Evolutionary conservation across 2,329 filamentous ascomycete species (phyloP).

Genomic region (Ceratocystis eucalypticola): DNA sequence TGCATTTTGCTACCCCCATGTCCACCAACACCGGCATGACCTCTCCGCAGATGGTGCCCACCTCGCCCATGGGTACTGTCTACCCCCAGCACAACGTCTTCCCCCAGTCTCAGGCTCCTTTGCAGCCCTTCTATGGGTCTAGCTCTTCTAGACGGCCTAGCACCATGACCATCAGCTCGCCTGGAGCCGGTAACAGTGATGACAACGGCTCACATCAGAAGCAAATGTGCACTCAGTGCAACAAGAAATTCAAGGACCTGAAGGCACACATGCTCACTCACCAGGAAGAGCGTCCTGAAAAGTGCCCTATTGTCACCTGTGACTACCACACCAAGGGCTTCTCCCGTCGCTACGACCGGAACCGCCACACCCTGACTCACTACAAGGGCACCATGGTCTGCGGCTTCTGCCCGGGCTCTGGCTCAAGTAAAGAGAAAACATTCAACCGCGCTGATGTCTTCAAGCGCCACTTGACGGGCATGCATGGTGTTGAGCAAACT

Average conservation of each 20-base stretch:
- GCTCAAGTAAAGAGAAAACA: slow-evolving; percentile 80
- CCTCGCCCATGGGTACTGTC: slow-evolving; percentile 10
- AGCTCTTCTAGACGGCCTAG: slow-evolving; percentile 35
- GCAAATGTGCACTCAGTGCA: slow-evolving; percentile 59
- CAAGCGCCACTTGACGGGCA: slow-evolving; percentile 81
- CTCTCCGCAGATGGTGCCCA: slow-evolving; percentile 15
- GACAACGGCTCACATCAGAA: slow-evolving; percentile 50
- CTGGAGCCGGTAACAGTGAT: slow-evolving; percentile 42
- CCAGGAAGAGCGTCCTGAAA: slow-evolving; percentile 79
- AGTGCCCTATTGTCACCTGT: slow-evolving; percentile 84
- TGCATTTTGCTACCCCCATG: slow-evolving; percentile 4
- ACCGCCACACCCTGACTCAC: slow-evolving; percentile 82
- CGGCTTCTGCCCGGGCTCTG: slow-evolving; percentile 81
- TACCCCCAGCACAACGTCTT: slow-evolving; percentile 9
- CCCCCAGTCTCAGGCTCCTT: neutral
- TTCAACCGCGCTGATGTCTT: slow-evolving; percentile 95
- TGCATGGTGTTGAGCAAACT: slow-evolving; percentile 86
- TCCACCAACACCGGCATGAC: slow-evolving; percentile 6
- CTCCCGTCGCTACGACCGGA: slow-evolving; percentile 92
- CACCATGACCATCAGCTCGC: slow-evolving; percentile 7
- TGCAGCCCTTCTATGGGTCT: slow-evolving; percentile 22
- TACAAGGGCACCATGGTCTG: slow-evolving; percentile 98
- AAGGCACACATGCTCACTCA: slow-evolving; percentile 94
- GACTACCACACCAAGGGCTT: slow-evolving; percentile 90
- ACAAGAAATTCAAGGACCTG: slow-evolving; percentile 76